Conservation (phyloP, 2,329 filamentous ascomycete species). For the Cercospora sesami region DNA sequence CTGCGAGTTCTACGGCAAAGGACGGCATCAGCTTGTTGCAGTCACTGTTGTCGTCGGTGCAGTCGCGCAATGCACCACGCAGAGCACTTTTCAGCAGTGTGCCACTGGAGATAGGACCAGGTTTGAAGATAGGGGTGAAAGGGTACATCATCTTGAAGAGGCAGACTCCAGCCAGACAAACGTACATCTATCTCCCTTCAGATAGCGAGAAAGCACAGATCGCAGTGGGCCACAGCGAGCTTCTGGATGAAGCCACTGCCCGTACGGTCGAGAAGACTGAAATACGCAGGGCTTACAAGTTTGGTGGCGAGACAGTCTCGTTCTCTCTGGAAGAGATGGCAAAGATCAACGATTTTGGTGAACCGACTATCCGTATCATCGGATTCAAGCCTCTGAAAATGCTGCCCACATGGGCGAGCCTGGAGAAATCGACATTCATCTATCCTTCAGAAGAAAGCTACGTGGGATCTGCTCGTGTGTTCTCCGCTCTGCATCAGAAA, state of each 20-base stretch:
- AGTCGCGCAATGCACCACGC: slow-evolving; percentile 83
- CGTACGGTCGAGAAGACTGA: slow-evolving; percentile 76
- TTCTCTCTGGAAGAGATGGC: slow-evolving; percentile 85
- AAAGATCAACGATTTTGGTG: slow-evolving; percentile 74
- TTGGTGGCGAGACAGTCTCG: slow-evolving; percentile 83
- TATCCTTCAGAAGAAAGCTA: slow-evolving; percentile 90
- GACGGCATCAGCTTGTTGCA: slow-evolving; percentile 78
- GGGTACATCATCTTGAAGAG: slow-evolving; percentile 87
- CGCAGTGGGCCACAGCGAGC: slow-evolving; percentile 69
- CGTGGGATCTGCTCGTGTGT: slow-evolving; percentile 88
- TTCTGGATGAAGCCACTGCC: slow-evolving; percentile 74
- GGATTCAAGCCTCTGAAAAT: slow-evolving; percentile 83
- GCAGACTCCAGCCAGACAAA: slow-evolving; percentile 76
- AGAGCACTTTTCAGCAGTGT: slow-evolving; percentile 82
- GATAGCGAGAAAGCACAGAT: slow-evolving; percentile 84
- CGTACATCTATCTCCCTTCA: slow-evolving; percentile 72
- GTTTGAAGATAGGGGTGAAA: slow-evolving; percentile 83
- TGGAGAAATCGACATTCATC: slow-evolving; percentile 85
- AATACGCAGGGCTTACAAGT: slow-evolving; percentile 90
- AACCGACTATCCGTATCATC: slow-evolving; percentile 80
- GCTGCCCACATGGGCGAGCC: slow-evolving; percentile 79
- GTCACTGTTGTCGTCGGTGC: slow-evolving; percentile 81
- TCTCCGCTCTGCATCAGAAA: slow-evolving; percentile 87
- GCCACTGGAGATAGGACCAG: slow-evolving; percentile 83
- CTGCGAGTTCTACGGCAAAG: slow-evolving; percentile 60